These are phyloP conservation scores for Trypanosoma cruzi DNA, from an alignment of 208 protist genomes.

Conservation along the genomic window DNA sequence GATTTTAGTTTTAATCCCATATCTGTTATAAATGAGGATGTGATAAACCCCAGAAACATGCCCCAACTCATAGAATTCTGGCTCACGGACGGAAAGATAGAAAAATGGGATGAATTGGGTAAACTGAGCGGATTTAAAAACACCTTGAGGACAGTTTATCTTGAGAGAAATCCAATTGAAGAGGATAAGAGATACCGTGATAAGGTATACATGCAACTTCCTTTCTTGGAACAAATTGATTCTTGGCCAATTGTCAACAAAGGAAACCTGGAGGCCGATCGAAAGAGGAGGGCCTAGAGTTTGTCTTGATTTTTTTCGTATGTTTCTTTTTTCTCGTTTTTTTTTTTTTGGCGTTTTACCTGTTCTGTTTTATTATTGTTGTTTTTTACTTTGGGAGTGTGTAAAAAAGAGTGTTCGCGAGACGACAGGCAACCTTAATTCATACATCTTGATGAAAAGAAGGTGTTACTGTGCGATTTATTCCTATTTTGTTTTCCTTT, in stretches of 20 bases:
- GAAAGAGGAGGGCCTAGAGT: slow-evolving; percentile 28
- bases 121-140: slow-evolving; percentile 65
- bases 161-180: slow-evolving; percentile 91
- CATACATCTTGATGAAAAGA: too few species aligned
- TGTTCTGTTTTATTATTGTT: background rate
- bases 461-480: too few species aligned
- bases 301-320: slow-evolving; percentile 4
- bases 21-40: slow-evolving; percentile 55
- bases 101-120: slow-evolving; percentile 76
- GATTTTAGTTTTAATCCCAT: slow-evolving; percentile 92
- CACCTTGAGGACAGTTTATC: slow-evolving; percentile 84
- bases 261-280: slow-evolving; percentile 78
- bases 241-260: slow-evolving; percentile 91
- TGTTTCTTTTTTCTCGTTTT: background rate
- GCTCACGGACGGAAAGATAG: slow-evolving; percentile 88
- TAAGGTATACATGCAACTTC: slow-evolving; percentile 84
- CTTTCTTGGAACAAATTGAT: slow-evolving; percentile 88
- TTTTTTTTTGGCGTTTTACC: background rate
- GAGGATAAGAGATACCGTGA: slow-evolving; percentile 88
- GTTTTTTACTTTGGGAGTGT: background rate
- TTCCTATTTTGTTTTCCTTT: too few species aligned
- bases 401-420: background rate
- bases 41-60: slow-evolving; percentile 70
- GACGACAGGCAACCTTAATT: too few species aligned
- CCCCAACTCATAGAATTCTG: slow-evolving; percentile 88